Evolutionary conservation across 306 rosid species (phyloP).

Genomic region (Oxytropis ochrocephala): DNA sequence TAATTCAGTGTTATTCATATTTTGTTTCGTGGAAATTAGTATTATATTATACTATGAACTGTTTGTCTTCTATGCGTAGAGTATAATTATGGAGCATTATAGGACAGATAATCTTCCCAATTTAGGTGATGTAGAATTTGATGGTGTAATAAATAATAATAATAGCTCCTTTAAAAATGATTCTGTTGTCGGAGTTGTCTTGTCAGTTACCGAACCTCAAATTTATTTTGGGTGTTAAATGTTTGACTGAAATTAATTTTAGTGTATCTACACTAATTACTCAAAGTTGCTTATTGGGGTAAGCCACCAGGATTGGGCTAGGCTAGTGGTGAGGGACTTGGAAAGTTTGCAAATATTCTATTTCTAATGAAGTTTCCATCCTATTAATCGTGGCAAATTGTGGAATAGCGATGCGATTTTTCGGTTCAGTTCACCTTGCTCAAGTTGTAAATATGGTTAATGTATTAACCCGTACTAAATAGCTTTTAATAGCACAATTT

Average conservation of each 20-base stretch:
- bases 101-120: not conserved
- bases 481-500: not conserved
- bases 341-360: not conserved
- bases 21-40: slow-evolving; percentile 1
- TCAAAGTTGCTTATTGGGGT: not conserved
- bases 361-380: slow-evolving; percentile 4
- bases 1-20: not conserved
- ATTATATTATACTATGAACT: not conserved
- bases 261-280: not conserved
- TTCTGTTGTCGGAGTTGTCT: slow-evolving; percentile 6
- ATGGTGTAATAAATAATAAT: slow-evolving; percentile 7
- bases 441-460: not conserved
- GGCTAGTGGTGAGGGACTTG: no score
- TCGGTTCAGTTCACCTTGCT: not conserved
- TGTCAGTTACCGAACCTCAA: slow-evolving; percentile 1
- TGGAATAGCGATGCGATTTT: not conserved
- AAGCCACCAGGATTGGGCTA: not conserved
- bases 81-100: slow-evolving; percentile 1
- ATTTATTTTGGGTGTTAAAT: not conserved
- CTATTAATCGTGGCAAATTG: not conserved
- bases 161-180: not conserved
- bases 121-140: not conserved
- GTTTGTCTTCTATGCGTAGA: not conserved
- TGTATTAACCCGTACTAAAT: not conserved
- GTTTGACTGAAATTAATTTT: not conserved